Base-by-base conservation (phyloP, 2,329 filamentous ascomycete genomes). In the Fusarium musae region DNA sequence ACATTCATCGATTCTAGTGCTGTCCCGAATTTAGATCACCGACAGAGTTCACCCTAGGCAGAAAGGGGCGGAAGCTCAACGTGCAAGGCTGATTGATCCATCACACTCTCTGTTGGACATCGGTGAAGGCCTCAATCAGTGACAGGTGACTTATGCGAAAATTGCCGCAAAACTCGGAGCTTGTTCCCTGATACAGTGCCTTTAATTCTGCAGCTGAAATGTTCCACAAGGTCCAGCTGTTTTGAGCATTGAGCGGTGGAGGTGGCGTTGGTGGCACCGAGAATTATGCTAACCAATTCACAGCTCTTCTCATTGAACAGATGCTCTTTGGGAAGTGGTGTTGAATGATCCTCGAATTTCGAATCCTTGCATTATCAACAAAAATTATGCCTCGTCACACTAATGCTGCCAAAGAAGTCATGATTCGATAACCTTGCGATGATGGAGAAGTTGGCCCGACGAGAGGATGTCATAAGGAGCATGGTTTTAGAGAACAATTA, bases 221-320 rank as follows among this genome's bases (percentile, higher is more conserved):
- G 36, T 28, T 21, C 26, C 49, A 40, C 44, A 52, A 46, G 47
- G 69, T 36, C 54, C 42, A 54, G 59, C 44, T 54, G 50, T 42
- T 26, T 49, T 43, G 28, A 34, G 37, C 49, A 36, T 59, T 72
- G 54, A 64, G 69, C 53, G 58, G 56, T 67, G 60, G 70, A 61
- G 37, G 46, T 62, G 56, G 66, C 34, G 36, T 23, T 57, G 32
- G 23, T 64, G 19, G 50, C 19, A 42, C 39, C 37, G n/a, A 36
- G 16, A 61, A 59, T 52, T 52, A 34, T 70, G 46, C 32, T 52
- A 65, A 23, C 39, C 57, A 43, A 44, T 57, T 49, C 37, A 50
- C 32, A 28, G 49, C 28, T 40, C 23, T 9, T 56, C 42, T 53
- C 2, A 17, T 52, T 42, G 21, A 37, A 37, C 21, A 40, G 8